Evolutionary conservation across 345 rosid genomes (phyloP).

Genomic region (Salix suchowensis): DNA sequence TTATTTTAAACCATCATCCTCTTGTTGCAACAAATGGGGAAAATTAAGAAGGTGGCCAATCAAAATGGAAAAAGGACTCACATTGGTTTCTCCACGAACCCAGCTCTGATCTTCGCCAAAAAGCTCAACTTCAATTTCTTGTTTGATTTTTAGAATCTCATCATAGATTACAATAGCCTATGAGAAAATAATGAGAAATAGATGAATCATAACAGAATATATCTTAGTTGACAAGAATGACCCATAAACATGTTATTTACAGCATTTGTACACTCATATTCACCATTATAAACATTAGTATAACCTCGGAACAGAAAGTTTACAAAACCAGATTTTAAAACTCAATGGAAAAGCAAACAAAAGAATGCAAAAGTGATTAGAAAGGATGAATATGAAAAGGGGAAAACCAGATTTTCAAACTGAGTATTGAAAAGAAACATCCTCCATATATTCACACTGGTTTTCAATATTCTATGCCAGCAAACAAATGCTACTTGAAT

Average conservation of each 20-base stretch:
- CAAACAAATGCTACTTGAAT: not conserved
- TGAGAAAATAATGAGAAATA: not conserved
- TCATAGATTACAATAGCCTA: constrained; percentile 53
- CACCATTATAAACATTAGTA: not conserved
- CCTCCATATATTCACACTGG: not conserved
- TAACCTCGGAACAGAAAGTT: not conserved
- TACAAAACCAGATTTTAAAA: not conserved
- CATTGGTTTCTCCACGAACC: constrained; percentile 59
- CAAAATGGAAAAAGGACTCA: constrained; percentile 28
- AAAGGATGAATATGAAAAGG: not conserved
- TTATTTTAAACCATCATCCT: not conserved
- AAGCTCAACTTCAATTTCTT: constrained; percentile 64
- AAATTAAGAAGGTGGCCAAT: not conserved
- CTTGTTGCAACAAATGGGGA: not conserved
- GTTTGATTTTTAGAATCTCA: constrained; percentile 57
- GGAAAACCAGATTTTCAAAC: not conserved
- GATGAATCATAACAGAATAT: not conserved
- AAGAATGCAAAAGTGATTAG: not conserved
- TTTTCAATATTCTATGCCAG: not conserved
- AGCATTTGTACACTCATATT: not conserved
- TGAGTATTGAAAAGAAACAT: not conserved
- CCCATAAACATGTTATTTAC: not conserved
- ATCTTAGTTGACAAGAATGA: not conserved
- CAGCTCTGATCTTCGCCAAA: constrained; percentile 76
- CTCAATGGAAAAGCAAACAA: not conserved